Conservation (phyloP, 345 rosid species). For the Balakata baccata region DNA sequence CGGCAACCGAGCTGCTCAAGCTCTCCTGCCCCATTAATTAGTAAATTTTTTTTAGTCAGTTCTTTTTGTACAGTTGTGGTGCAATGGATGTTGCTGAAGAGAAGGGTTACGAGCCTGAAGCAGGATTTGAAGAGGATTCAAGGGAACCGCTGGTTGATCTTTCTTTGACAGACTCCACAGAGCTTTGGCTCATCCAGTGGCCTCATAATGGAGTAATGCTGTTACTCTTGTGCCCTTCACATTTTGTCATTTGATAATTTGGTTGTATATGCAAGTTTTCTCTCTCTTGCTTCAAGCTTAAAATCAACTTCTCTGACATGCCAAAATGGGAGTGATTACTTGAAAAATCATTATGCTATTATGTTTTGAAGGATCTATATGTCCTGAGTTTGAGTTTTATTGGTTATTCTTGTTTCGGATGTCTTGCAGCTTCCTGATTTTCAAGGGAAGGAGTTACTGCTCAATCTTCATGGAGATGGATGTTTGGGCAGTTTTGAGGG, state of each 20-base stretch:
- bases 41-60: not conserved
- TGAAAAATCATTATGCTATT: not conserved
- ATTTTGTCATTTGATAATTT: not conserved
- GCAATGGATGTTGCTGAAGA: not conserved
- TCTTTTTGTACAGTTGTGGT: not conserved
- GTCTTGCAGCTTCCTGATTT: constrained; percentile 56
- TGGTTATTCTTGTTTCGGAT: not conserved
- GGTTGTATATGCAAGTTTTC: not conserved
- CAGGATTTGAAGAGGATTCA: constrained; percentile 6
- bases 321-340: not conserved
- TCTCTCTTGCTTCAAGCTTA: not conserved
- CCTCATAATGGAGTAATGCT: constrained; percentile 44
- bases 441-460: constrained; percentile 44
- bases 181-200: constrained; percentile 76
- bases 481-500: constrained; percentile 53
- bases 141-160: constrained; percentile 11
- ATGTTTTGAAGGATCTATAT: not conserved
- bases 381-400: not conserved
- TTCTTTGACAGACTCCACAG: constrained; percentile 4
- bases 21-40: no score
- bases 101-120: not conserved
- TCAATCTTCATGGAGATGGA: constrained; percentile 50
- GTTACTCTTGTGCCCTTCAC: not conserved
- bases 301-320: not conserved
- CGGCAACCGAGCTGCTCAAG: no score